Evolutionary conservation across 805 yeast genomes (phyloP), one percentile per base, ranked within the genome.

Genomic region (Komagataella ulmi): DNA sequence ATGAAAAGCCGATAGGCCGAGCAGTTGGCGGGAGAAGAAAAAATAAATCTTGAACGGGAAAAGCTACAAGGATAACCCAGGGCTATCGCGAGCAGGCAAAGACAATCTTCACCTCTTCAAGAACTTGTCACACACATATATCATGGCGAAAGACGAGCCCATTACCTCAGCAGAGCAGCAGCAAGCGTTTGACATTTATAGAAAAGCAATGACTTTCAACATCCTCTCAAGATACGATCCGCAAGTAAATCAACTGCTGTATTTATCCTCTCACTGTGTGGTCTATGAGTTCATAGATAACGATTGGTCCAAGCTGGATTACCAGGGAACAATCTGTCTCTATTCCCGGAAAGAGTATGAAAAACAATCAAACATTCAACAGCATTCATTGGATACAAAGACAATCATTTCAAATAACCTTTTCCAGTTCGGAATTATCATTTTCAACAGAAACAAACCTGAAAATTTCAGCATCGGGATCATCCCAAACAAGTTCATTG

Each of bases 221-320:
- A 90, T 85, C 50, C 82, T 85, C 30, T 82, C 85, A 21, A 74
- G 89, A 54, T 85, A 85, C 60, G 95, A 85, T 57, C 85, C 90
- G 0, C 72, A 73, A 55, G 78, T 84, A 49, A 79, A 83, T 52
- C 87, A 82, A 60, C 69, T 85, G 30, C 66, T 84, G 46, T 83
- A 79, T 59, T 76, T 81, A 50, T 77, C 90, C 2, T 80, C 90
- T 14, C 87, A 84, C 62, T 80, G 85, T 52, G 86, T 84, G 36
- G 71, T 84, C 17, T 85, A 84, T 64, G 77, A 80, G 60, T 85
- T 77, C 67, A 77, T 77, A 56, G 71, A 73, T 18, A 80, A 77
- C 55, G 85, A 81, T 57, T 85, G 95, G 95, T 71, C 72, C 43
- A 83, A 85, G 56, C 64, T 78, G 19, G 89, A 84, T 43, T 81